These are phyloP conservation scores for Hydnomerulius pinastri DNA, from an alignment of 768 basidiomycete species.

Conservation along the genomic window DNA sequence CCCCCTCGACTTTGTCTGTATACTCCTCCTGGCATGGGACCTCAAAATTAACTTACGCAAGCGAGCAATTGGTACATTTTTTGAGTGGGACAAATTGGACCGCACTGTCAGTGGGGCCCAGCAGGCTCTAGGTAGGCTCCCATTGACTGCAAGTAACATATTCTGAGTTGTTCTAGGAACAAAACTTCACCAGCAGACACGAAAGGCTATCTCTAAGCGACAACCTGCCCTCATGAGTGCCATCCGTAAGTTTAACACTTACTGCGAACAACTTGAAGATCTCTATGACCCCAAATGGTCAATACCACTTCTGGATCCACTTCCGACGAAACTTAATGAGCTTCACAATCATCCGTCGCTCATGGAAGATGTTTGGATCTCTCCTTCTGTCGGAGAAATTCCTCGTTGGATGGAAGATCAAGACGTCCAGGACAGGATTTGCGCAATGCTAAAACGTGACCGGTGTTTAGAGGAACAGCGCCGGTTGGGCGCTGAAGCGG, in stretches of 20 bases:
- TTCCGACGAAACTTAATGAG: slow-evolving; percentile 31
- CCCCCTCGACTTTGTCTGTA: slow-evolving; percentile 30
- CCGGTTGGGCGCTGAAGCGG: slow-evolving; percentile 27
- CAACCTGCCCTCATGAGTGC: slow-evolving; percentile 25
- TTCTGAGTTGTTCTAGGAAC: slow-evolving; percentile 18
- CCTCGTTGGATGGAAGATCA: slow-evolving; percentile 37
- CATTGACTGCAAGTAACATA: neutral
- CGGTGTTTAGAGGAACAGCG: slow-evolving; percentile 33
- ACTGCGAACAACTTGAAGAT: slow-evolving; percentile 22
- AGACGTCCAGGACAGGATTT: slow-evolving; percentile 33
- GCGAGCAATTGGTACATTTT: slow-evolving; percentile 35
- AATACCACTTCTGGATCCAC: slow-evolving; percentile 35
- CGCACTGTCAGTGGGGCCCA: slow-evolving; percentile 33
- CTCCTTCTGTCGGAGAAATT: neutral
- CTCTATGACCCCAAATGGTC: slow-evolving; percentile 22
- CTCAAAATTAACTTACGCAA: slow-evolving; percentile 42
- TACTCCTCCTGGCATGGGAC: slow-evolving; percentile 36
- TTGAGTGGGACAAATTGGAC: slow-evolving; percentile 39
- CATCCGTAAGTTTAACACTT: slow-evolving; percentile 30
- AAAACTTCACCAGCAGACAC: slow-evolving; percentile 32
- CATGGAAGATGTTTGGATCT: slow-evolving; percentile 42
- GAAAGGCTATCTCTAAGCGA: slow-evolving; percentile 28
- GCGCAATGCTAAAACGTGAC: slow-evolving; percentile 26
- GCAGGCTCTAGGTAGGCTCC: slow-evolving; percentile 17
- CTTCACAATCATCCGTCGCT: slow-evolving; percentile 19